Conservation (phyloP, 2,329 filamentous ascomycete genomes). For the Apiospora phragmitis region DNA sequence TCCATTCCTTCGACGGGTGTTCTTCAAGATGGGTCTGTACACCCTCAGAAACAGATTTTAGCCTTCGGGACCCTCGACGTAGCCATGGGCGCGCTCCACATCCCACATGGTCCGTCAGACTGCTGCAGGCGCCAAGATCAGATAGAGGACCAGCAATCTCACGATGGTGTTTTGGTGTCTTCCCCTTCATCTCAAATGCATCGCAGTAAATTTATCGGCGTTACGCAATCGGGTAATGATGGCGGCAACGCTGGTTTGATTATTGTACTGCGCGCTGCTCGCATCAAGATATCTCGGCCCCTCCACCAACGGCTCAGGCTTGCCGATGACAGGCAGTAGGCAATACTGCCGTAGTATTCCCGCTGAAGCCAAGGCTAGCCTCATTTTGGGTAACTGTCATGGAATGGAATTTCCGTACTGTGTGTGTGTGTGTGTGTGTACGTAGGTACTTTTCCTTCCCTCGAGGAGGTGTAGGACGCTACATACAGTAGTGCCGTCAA, state of each 20-base stretch:
- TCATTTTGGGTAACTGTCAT: not conserved
- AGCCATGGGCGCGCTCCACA: conserved; percentile 6
- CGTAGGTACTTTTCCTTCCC: not conserved
- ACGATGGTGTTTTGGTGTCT: not conserved
- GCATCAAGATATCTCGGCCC: not conserved
- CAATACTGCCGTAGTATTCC: conserved; percentile 1
- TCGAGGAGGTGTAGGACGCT: not conserved
- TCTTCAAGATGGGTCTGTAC: conserved; percentile 11
- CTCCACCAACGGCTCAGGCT: not conserved
- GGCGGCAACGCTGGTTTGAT: not conserved
- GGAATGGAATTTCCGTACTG: not conserved
- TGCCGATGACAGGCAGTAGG: not conserved
- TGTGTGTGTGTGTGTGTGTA: not conserved
- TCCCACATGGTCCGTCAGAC: conserved; percentile 9
- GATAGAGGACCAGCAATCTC: not conserved
- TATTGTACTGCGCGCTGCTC: not conserved
- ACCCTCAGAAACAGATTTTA: conserved; percentile 4
- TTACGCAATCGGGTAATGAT: not conserved
- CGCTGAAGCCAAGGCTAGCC: not conserved
- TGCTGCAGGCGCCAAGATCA: conserved; percentile 8
- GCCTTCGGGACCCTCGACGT: conserved; percentile 6
- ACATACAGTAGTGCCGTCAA: not conserved
- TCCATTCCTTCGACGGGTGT: conserved; percentile 11
- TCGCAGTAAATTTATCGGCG: not conserved
- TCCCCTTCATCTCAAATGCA: conserved; percentile 4